These are phyloP conservation scores for Wallacemonas sp. DNA, from an alignment of 208 protist species.

Conservation along the genomic window DNA sequence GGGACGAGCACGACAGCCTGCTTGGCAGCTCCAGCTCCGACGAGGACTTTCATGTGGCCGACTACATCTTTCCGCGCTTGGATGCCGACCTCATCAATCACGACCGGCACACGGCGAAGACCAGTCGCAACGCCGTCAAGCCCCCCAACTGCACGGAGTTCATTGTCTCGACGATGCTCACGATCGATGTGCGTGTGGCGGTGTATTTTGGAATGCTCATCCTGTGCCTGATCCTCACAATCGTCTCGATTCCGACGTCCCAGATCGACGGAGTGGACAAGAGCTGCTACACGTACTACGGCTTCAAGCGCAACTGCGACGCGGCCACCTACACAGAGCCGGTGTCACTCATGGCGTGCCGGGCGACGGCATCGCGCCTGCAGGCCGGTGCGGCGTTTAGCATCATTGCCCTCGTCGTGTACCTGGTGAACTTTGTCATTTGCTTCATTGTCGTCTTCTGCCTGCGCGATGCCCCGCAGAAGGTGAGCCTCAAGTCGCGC, in stretches of 20 bases:
- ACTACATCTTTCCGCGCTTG: constrained; percentile 39
- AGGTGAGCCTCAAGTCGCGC: constrained; percentile 18
- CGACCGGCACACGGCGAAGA: constrained; percentile 21
- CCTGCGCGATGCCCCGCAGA: constrained; percentile 24
- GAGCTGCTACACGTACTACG: constrained; percentile 77
- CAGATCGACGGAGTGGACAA: constrained; percentile 42
- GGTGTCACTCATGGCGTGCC: constrained; percentile 40
- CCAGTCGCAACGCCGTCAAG: neutral
- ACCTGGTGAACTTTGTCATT: constrained; percentile 33
- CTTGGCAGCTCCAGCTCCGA: constrained; percentile 1
- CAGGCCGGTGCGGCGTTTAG: constrained; percentile 62
- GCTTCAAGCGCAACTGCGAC: constrained; percentile 76
- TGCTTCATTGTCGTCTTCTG: constrained; percentile 32
- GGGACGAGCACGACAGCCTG: neutral
- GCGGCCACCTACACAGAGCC: constrained; percentile 33
- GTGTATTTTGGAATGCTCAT: constrained; percentile 38
- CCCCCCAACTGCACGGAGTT: constrained; percentile 49
- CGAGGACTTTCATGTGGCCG: neutral
- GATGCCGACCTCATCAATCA: constrained; percentile 39
- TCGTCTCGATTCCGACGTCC: constrained; percentile 53
- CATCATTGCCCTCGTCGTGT: constrained; percentile 49
- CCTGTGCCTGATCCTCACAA: constrained; percentile 36
- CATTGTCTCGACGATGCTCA: constrained; percentile 34
- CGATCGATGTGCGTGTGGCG: constrained; percentile 35
- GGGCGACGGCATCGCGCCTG: constrained; percentile 27